phyloP scores from a whole-genome alignment of 2,329 filamentous ascomycete genomes.

The Tolypocladium nubicola region DNA sequence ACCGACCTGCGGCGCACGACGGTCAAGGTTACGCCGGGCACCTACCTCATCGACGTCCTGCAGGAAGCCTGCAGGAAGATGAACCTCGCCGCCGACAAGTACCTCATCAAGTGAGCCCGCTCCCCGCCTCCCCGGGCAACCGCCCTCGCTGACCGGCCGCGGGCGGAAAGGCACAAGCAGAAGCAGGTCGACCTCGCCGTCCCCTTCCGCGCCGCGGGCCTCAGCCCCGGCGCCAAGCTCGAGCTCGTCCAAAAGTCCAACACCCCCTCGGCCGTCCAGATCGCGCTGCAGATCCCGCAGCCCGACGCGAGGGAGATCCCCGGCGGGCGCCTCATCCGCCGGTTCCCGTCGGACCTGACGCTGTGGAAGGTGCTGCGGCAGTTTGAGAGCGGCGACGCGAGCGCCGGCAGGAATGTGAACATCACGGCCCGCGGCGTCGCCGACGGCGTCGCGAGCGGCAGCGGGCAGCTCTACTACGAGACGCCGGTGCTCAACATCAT shows the following conservation, averaged over 20 bases:
- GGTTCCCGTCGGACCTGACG: conserved; percentile 78
- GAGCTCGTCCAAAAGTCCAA: conserved; percentile 83
- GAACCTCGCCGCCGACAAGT: conserved; percentile 60
- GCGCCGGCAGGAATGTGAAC: conserved; percentile 54
- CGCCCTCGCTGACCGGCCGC: not conserved
- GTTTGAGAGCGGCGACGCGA: conserved; percentile 70
- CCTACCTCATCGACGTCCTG: conserved; percentile 74
- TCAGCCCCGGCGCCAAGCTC: conserved; percentile 78
- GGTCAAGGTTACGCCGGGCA: conserved; percentile 75
- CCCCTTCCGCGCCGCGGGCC: conserved; percentile 72
- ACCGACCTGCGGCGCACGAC: conserved; percentile 65
- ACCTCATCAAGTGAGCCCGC: conserved; percentile 62
- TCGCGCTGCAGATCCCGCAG: conserved; percentile 77
- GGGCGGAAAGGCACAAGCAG: conserved; percentile 56
- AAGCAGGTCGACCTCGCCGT: conserved; percentile 79
- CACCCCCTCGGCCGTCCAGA: conserved; percentile 73
- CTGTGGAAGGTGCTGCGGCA: conserved; percentile 85
- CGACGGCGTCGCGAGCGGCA: conserved; percentile 38
- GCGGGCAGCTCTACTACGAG: conserved; percentile 80
- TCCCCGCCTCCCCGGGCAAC: not conserved
- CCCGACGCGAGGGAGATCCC: conserved; percentile 54
- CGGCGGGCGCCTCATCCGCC: conserved; percentile 64
- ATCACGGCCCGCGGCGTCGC: conserved; percentile 77
- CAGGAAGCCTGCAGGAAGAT: conserved; percentile 82
- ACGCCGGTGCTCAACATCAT: conserved; percentile 76